Evolutionary conservation across 805 yeast species (phyloP).

Genomic region (Isabelozyma pseudorhagii): DNA sequence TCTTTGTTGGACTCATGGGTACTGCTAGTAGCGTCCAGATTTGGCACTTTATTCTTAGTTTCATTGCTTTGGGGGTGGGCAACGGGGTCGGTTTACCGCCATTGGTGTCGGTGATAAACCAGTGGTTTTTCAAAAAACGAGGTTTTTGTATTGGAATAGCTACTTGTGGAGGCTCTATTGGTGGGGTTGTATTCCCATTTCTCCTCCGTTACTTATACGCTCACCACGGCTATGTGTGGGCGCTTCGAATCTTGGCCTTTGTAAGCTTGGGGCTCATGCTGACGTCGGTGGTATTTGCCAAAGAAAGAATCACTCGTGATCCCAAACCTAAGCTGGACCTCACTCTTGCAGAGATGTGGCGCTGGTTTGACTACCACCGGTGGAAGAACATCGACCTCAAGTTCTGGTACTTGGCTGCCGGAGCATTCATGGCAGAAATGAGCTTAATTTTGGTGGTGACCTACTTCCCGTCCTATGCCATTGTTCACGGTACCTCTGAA

Average conservation of each 20-base stretch:
- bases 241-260: conserved; percentile 47
- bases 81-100: conserved; percentile 62
- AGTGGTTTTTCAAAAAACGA: conserved; percentile 59
- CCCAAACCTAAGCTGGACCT: not conserved
- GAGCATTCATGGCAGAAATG: conserved; percentile 29
- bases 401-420: conserved; percentile 23
- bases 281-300: conserved; percentile 22
- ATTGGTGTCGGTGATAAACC: conserved; percentile 57
- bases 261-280: conserved; percentile 23
- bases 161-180: conserved; percentile 57
- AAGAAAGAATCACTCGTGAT: conserved; percentile 19
- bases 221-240: conserved; percentile 55
- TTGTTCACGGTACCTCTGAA: conserved; percentile 27
- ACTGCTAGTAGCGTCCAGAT: conserved; percentile 51
- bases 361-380: conserved; percentile 6
- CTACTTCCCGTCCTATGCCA: conserved; percentile 31
- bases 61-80: conserved; percentile 56
- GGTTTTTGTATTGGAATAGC: conserved; percentile 57
- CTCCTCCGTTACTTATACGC: conserved; percentile 44
- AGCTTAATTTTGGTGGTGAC: conserved; percentile 26
- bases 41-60: conserved; percentile 61
- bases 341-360: not conserved
- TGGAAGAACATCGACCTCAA: conserved; percentile 5
- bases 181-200: conserved; percentile 62
- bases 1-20: conserved; percentile 51